Conservation (phyloP, 2,329 filamentous ascomycete genomes). For the Tympanopsis confertula region DNA sequence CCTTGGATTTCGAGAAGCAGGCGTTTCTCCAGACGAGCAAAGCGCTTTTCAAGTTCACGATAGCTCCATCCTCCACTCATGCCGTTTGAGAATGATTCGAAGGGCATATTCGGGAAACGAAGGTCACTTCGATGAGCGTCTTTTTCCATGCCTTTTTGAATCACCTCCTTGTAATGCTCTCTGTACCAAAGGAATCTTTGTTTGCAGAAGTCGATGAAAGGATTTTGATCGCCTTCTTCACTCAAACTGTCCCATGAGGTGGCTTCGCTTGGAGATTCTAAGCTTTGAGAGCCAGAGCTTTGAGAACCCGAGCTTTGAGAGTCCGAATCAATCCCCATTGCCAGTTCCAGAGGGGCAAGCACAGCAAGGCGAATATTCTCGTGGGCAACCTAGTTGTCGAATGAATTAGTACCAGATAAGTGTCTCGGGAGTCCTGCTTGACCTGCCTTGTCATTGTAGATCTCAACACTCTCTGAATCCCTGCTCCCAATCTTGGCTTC, state of each 20-base stretch:
- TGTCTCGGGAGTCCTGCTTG: background rate
- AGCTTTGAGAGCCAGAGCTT: slow-evolving; percentile 16
- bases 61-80: slow-evolving; percentile 89
- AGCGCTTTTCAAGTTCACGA: slow-evolving; percentile 54
- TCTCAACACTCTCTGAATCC: slow-evolving; percentile 63
- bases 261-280: slow-evolving; percentile 22
- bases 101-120: slow-evolving; percentile 71
- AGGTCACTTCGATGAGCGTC: slow-evolving; percentile 40
- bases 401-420: slow-evolving; percentile 9
- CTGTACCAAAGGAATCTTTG: slow-evolving; percentile 93
- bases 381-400: slow-evolving; percentile 60
- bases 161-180: slow-evolving; percentile 67
- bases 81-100: slow-evolving; percentile 63
- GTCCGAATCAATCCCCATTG: slow-evolving; percentile 52
- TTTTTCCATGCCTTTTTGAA: slow-evolving; percentile 54
- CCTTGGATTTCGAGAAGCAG: slow-evolving; percentile 59
- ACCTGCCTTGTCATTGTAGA: slow-evolving; percentile 67
- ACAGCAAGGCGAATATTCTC: slow-evolving; percentile 80
- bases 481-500: slow-evolving; percentile 52
- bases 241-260: slow-evolving; percentile 32
- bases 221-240: slow-evolving; percentile 53
- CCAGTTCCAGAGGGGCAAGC: slow-evolving; percentile 72
- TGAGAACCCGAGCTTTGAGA: slow-evolving; percentile 28
- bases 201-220: slow-evolving; percentile 84
- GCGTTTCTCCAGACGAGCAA: slow-evolving; percentile 56